Base-by-base conservation (phyloP, 805 yeast species). In the Candida patagonica region DNA sequence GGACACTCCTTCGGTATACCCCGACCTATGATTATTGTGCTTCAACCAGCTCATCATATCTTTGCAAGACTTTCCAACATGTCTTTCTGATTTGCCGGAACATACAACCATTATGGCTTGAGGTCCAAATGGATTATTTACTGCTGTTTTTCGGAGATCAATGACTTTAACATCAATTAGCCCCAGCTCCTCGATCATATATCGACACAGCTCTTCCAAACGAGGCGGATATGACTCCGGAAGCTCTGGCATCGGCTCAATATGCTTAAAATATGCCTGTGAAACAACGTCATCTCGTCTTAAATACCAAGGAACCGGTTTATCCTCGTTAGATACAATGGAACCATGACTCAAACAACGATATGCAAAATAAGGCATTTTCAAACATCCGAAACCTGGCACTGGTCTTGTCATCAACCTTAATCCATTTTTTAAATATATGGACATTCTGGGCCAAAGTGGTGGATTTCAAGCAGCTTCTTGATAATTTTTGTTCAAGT, bases 41-140 rank as follows among this genome's bases (percentile, higher is more conserved):
- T 88, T 88, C 30, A 86, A 54, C 54, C 66, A 67, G 21, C 66
- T 66, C 37, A 73, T 65, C 27, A 87, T 60, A 47, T 76, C 78
- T 12, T 63, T 62, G 2, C 82, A 74, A 1, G 94, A 86, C 45
- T 77, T 79, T 47, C 71, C 76, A 17, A 86, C 61, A 61, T 88
- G 97, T 45, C 73, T 78, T 27, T 76, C 73, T 23, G 88, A 76
- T 56, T 78, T 80, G 3, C 94, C 95, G 0, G 92, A 74, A 15
- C 79, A 73, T 0, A 89, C 62, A 4, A 89, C 61, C 69, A 78
- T 71, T 42, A 72, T 41, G 26, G 65, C 58, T 45, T 65, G 52
- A 1, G 71, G 60, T 6, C 69, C 64, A 19, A 64, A 66, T 4
- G 37, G 37, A 20, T 33, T 33, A 20, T 33, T 33, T 16, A 3